Conservation (phyloP, 352 stramenopile genomes). For the Pelagophyceae sp. region DNA sequence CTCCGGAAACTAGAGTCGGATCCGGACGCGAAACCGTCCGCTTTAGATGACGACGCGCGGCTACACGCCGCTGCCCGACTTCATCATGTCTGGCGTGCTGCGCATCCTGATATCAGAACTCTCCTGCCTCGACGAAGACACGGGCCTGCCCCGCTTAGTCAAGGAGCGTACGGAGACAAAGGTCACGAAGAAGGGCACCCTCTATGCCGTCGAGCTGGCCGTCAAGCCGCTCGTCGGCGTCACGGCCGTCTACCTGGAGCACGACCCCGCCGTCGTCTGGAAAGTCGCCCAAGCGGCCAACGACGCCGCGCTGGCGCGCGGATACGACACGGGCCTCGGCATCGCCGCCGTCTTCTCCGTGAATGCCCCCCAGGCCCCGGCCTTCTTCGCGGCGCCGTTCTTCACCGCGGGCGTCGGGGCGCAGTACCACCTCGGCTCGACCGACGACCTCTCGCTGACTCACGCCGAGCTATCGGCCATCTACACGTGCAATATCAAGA, state of each 20-base stretch:
- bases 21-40: too few relatives aligned
- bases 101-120: background rate
- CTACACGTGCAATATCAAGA: background rate
- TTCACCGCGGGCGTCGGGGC: background rate
- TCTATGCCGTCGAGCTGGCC: background rate
- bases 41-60: background rate
- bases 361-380: too few relatives aligned
- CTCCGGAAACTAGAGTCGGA: too few relatives aligned
- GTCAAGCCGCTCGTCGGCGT: background rate
- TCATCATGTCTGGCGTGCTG: background rate
- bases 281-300: background rate
- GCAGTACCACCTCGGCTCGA: background rate
- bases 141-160: background rate
- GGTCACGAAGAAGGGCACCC: background rate
- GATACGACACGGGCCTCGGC: background rate
- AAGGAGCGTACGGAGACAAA: background rate
- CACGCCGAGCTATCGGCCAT: background rate
- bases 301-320: background rate
- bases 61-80: background rate
- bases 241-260: background rate
- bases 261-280: background rate
- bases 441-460: background rate
- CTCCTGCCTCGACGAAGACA: background rate
- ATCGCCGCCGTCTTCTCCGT: too few relatives aligned
- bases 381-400: background rate